Conservation (phyloP, 2,329 filamentous ascomycete genomes). For the Aureobasidium sp. region DNA sequence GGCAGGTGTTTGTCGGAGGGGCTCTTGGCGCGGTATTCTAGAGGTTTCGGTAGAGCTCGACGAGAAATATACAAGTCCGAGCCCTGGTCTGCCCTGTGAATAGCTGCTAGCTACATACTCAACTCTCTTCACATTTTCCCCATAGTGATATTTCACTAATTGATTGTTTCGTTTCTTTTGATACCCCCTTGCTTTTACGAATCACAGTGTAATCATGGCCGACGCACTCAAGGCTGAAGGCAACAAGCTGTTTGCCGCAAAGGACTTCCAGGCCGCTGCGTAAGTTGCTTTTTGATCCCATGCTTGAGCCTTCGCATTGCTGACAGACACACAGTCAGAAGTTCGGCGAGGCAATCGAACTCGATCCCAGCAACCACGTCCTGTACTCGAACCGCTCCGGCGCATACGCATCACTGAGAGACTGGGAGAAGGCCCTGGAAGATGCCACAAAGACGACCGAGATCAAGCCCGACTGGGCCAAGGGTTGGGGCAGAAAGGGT, state of each 20-base stretch:
- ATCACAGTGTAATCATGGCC: constrained; percentile 37
- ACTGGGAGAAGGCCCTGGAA: constrained; percentile 74
- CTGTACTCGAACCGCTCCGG: constrained; percentile 96
- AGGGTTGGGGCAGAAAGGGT: constrained; percentile 91
- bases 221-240: constrained; percentile 90
- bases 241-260: constrained; percentile 97
- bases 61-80: neutral
- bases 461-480: constrained; percentile 96
- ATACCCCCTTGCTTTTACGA: constrained; percentile 6
- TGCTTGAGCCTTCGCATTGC: constrained; percentile 12
- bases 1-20: neutral
- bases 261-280: constrained; percentile 95
- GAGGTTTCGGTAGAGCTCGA: neutral
- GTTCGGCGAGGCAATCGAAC: constrained; percentile 84
- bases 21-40: neutral
- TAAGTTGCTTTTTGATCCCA: constrained; percentile 43
- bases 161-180: constrained; percentile 5
- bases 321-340: constrained; percentile 58
- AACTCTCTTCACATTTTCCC: neutral
- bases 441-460: constrained; percentile 92
- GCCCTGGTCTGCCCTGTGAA: neutral
- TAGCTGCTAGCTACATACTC: neutral
- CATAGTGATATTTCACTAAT: neutral
- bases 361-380: constrained; percentile 87
- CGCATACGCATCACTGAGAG: constrained; percentile 76